Percentiles rank a stretch among this genome's conserved stretches.
These are phyloP conservation scores for Trichoderma sp. DNA, from an alignment of 2,329 filamentous ascomycete species.

Conservation along the genomic window DNA sequence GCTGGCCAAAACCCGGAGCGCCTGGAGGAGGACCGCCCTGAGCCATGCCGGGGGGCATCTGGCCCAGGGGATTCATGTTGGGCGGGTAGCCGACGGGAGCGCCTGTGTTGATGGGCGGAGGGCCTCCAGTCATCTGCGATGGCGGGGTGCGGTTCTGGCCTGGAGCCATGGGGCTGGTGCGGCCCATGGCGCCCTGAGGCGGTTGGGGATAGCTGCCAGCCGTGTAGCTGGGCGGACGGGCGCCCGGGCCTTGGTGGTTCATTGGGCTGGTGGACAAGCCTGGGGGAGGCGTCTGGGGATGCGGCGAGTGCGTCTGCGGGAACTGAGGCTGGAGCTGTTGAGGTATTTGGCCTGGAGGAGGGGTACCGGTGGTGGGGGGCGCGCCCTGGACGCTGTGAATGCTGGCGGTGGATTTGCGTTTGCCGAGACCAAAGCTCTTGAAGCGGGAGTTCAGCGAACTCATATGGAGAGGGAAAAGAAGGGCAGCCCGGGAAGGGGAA, in stretches of 20 bases:
- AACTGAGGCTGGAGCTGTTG: conserved; percentile 41
- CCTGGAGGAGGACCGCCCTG: conserved; percentile 34
- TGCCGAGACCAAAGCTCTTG: conserved; percentile 77
- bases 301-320: conserved; percentile 39
- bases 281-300: conserved; percentile 36
- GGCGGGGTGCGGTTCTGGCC: conserved; percentile 54
- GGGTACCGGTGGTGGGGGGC: conserved; percentile 33
- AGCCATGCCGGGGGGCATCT: conserved; percentile 38
- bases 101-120: conserved; percentile 65
- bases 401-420: conserved; percentile 68
- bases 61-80: conserved; percentile 43
- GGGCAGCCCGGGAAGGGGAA: conserved; percentile 21
- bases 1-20: conserved; percentile 34
- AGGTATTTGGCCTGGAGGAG: conserved; percentile 49
- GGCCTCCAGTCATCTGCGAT: conserved; percentile 60
- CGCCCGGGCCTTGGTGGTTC: conserved; percentile 59
- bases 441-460: conserved; percentile 77
- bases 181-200: conserved; percentile 46
- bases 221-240: conserved; percentile 62
- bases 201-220: conserved; percentile 49
- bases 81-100: conserved; percentile 61
- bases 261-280: conserved; percentile 51
- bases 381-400: conserved; percentile 47
- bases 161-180: conserved; percentile 51
- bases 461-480: conserved; percentile 48